Base-by-base conservation (phyloP, 768 basidiomycete genomes). In the Boletus fagicola region DNA sequence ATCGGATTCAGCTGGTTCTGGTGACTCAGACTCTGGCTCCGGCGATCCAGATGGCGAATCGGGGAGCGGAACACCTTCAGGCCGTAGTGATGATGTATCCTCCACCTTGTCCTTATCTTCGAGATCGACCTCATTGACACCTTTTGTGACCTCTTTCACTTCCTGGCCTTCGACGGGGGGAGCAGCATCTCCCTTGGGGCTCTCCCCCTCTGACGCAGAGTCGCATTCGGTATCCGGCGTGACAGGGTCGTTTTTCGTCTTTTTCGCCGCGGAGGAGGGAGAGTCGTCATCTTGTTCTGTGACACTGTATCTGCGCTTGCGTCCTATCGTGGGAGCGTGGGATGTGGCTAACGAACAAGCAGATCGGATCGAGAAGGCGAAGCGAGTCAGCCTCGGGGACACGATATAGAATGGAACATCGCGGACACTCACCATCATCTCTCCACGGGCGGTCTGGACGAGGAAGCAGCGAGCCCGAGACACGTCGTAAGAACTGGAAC, bases 371-470 rank as follows among this genome's bases (percentile, higher is more conserved):
- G 56, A 38, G 59, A 63, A 40, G 54, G 36, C 15, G 50, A 36
- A 61, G 45, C 39, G 60, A 43, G 54, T 62, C 54, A 60, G 62
- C 49, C 56, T 44, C 44, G 30, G 48, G 48, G 47, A 30, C 28
- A 56, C 36, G 46, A 38, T 26, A 28, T 33, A 51, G 47, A 45
- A 53, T 46, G 45, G 50, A 51, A 52, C 55, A 52, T 58, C 60
- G 58, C 58, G 54, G 54, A 5, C 35, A 68, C 84, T 77, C 64
- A 88, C 88, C 84, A 68, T 91, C 88, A 54, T 90, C 87, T 63
- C 80, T 79, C 89, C 88, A 90, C 35, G 87, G 86, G 57, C 86
- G 78, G 71, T 90, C 88, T 26, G 84, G 80, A 52, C 88, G 82
- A 28, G 85, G 84, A 63, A 88, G 81, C 22, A 88, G 77, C 15